Evolutionary conservation across 352 stramenopile genomes (phyloP), one percentile per base, ranked within the genome.

Genomic region (Globisporangium nagaii): DNA sequence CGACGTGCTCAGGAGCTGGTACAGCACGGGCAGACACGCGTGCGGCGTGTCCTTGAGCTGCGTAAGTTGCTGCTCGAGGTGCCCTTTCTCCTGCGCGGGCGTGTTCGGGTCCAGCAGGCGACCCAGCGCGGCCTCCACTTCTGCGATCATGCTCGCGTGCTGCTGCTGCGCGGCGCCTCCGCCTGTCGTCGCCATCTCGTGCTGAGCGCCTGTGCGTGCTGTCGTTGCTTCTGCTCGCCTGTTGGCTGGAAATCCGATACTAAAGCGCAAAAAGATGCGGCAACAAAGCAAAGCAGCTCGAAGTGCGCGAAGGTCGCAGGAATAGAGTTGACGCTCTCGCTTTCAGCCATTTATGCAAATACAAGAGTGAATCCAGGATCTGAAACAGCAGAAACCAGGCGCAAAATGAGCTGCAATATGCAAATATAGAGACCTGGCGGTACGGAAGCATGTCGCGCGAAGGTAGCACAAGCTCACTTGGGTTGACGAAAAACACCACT

Each of bases 21-120:
- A 84, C 1, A 91, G 49, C 49, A 91, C 73, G 31, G 75, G 76
- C n/a, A 91, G 58, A 55, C 78, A 88, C 15, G 63, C 70, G 9
- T 59, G 35, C 22, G 73, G 70, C 37, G 75, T 53, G 32, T 73
- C 66, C 47, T 88, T 87, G 65, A 88, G 84, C 48, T 62, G 60
- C 36, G 72, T 59, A 28, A 90, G 74, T 51, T 90, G 73, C 53
- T 70, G 47, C 51, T 90, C 77, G 25, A 90, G 55, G 52, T 80
- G 65, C 17, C 55, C 43, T 54, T 88, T 88, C 40, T 78, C 65
- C 1, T 25, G 8, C 20, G 65, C 45, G 4, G 80, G 53, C 8
- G 80, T 88, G n/a, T 56, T 39, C 4, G 80, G 73, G 48, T 90
- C 74, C 50, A 90, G 47, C n/a, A 90, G 63, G 2, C 68, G 73